These are phyloP conservation scores for Coniochaeta ligniaria DNA, from an alignment of 2,329 filamentous ascomycete genomes.

Conservation along the genomic window DNA sequence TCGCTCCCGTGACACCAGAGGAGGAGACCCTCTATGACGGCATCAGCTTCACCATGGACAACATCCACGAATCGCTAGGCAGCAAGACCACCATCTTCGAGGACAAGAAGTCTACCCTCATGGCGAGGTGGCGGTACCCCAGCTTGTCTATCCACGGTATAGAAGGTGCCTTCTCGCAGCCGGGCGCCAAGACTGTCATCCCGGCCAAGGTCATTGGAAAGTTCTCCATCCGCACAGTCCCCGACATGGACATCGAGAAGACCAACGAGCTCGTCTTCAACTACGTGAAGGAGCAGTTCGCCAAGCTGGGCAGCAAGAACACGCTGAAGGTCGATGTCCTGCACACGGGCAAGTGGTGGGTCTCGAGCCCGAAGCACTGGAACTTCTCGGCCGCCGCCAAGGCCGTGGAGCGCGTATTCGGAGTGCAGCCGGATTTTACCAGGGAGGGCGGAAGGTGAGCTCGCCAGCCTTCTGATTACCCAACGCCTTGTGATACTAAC, in stretches of 20 bases:
- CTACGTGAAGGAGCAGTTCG: slow-evolving; percentile 77
- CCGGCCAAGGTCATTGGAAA: slow-evolving; percentile 97
- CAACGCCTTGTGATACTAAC: slow-evolving; percentile 3
- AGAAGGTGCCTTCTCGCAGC: slow-evolving; percentile 88
- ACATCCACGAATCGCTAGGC: slow-evolving; percentile 85
- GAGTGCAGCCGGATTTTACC: slow-evolving; percentile 88
- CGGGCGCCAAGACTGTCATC: slow-evolving; percentile 96
- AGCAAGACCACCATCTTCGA: slow-evolving; percentile 80
- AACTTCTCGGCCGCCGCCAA: slow-evolving; percentile 94
- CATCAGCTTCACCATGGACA: slow-evolving; percentile 95
- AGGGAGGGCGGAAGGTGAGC: slow-evolving; percentile 82
- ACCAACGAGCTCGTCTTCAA: slow-evolving; percentile 82
- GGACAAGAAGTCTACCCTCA: slow-evolving; percentile 86
- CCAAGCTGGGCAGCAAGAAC: slow-evolving; percentile 88
- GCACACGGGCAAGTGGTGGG: slow-evolving; percentile 98
- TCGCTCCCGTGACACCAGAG: slow-evolving; percentile 78
- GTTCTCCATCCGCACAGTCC: slow-evolving; percentile 96
- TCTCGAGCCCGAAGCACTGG: slow-evolving; percentile 95
- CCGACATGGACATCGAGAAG: slow-evolving; percentile 89
- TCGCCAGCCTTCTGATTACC: background rate
- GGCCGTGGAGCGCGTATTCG: slow-evolving; percentile 94
- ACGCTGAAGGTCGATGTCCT: slow-evolving; percentile 72
- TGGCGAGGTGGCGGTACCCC: slow-evolving; percentile 93
- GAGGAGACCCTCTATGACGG: slow-evolving; percentile 81
- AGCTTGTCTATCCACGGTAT: slow-evolving; percentile 91